Base-by-base conservation (phyloP, 495 filamentous ascomycete species). In the Penicillium odoratum region DNA sequence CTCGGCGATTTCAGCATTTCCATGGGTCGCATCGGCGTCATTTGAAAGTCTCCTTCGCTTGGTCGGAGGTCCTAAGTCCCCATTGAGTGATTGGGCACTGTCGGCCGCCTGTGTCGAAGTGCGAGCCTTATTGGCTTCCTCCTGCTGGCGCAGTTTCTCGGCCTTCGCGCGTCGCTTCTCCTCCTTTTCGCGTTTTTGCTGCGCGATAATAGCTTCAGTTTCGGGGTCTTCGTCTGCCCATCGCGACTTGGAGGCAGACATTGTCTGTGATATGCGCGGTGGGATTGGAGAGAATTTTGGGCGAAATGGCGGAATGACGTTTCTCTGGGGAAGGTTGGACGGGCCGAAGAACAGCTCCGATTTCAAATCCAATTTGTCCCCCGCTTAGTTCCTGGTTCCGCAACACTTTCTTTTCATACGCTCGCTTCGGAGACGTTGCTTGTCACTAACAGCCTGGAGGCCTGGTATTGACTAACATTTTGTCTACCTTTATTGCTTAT, bases 161-260 rank as follows among this genome's bases (percentile, higher is more conserved):
- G 85, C 89, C 70, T 95, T 98, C 31, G 85, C 74, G 50, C 88
- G 86, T 73, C 88, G 91, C 76, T 92, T 96, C 56, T 90, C 86
- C 69, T 97, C 93, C 74, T 95, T 97, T 65, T 96, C 92, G 61
- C 81, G 81, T 76, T 90, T 95, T 43, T 83, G 80, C 65, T 87
- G 84, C 16, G 87, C 88, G 59, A 90, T 81, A 47, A 85, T 74
- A 16, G 83, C 88, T 28, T 85, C 83, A 55, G 93, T 89, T 59
- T 91, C 77, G 46, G 77, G 74, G 60, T 79, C 91, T 53, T 88
- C 84, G 66, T 91, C 81, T 56, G 89, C 91, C 94, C 94, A 98
- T 65, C 94, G 86, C 43, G 93, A 97, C 73, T 85, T 87, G 18
- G 72, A 64, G 68, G 77, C 78, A 53, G 87, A 80, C 88, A 91